These are phyloP conservation scores for Pyrenochaeta sp. DNA, from an alignment of 2,329 filamentous ascomycete genomes.

Conservation along the genomic window DNA sequence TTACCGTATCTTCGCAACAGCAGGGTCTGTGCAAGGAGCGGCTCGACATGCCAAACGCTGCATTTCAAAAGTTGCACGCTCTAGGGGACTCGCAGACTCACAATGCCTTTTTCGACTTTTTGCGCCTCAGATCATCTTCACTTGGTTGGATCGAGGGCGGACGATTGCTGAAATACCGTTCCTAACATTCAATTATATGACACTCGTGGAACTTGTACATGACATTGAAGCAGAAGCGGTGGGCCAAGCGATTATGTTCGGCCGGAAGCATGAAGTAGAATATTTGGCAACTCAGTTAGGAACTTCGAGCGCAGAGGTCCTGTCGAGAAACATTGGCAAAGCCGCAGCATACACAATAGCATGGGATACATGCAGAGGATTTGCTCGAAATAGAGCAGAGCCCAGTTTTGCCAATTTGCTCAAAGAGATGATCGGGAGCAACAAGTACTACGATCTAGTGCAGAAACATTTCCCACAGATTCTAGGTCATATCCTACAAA, in stretches of 20 bases:
- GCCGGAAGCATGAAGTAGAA: conserved; percentile 69
- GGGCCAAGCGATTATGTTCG: conserved; percentile 84
- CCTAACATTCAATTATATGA: conserved; percentile 81
- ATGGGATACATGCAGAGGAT: conserved; percentile 68
- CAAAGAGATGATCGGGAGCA: conserved; percentile 73
- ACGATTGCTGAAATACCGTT: conserved; percentile 72
- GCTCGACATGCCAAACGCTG: conserved; percentile 76
- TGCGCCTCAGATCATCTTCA: conserved; percentile 86
- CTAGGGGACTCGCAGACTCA: conserved; percentile 71
- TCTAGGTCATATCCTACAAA: conserved; percentile 76
- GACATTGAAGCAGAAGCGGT: conserved; percentile 80
- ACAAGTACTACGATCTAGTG: conserved; percentile 69
- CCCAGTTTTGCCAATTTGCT: conserved; percentile 71
- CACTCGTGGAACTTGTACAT: conserved; percentile 71
- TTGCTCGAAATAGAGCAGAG: conserved; percentile 49
- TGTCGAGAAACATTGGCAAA: conserved; percentile 77
- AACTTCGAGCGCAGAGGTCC: conserved; percentile 22
- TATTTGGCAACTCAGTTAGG: conserved; percentile 63
- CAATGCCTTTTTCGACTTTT: conserved; percentile 83
- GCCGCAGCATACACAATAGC: conserved; percentile 85
- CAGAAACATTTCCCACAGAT: conserved; percentile 78
- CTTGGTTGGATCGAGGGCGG: conserved; percentile 79
- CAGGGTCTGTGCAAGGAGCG: conserved; percentile 73
- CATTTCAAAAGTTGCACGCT: conserved; percentile 70
- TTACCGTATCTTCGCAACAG: conserved; percentile 93